Percentiles rank a stretch among this genome's conserved stretches.
These are phyloP conservation scores for Heritiera littoralis DNA, from an alignment of 345 rosid genomes.

Conservation along the genomic window DNA sequence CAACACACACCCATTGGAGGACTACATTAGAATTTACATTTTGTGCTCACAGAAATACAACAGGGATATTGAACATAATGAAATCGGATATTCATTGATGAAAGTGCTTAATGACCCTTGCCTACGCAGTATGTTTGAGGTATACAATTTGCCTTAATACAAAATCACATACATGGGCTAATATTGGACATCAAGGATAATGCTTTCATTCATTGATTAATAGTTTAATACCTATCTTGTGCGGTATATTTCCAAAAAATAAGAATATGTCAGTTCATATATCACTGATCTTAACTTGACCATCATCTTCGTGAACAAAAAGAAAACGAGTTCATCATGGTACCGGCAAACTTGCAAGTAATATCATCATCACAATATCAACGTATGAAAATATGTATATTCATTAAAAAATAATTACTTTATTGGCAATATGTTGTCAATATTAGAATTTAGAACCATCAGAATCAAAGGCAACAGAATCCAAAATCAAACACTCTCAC, in stretches of 20 bases:
- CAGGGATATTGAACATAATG: background rate
- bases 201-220: background rate
- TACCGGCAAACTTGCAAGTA: background rate
- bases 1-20: background rate
- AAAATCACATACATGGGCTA: background rate
- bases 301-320: background rate
- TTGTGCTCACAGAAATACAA: background rate
- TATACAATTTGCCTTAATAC: background rate
- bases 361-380: background rate
- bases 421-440: background rate
- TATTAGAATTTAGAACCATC: background rate
- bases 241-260: background rate
- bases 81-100: background rate
- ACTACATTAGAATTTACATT: background rate
- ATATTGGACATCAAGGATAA: background rate
- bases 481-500: background rate
- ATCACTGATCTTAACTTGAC: background rate
- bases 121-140: background rate
- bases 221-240: background rate
- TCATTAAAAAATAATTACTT: background rate
- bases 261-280: background rate
- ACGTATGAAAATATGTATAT: background rate
- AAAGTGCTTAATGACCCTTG: background rate
- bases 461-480: background rate
- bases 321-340: background rate